Percentiles rank a stretch among this genome's conserved stretches.
These are phyloP conservation scores for Tricholoma saponaceum DNA, from an alignment of 768 basidiomycete species.

Conservation along the genomic window DNA sequence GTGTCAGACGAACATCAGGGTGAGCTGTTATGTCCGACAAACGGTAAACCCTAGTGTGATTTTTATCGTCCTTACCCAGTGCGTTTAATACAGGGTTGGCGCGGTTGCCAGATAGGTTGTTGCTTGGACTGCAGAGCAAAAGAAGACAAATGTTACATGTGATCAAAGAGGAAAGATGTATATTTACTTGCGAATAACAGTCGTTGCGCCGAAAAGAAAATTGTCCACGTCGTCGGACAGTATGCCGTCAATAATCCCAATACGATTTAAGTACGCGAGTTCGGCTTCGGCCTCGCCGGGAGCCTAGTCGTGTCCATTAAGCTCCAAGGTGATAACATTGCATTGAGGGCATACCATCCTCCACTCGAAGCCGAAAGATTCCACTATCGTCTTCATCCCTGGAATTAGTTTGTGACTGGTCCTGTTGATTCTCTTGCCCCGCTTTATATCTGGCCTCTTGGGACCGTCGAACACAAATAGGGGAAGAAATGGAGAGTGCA, in stretches of 20 bases:
- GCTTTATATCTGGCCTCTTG: slow-evolving; percentile 75
- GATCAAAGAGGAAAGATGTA: neutral
- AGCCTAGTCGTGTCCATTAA: slow-evolving; percentile 46
- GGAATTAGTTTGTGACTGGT: slow-evolving; percentile 61
- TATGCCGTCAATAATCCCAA: slow-evolving; percentile 83
- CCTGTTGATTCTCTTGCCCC: slow-evolving; percentile 66
- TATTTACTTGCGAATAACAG: slow-evolving; percentile 80
- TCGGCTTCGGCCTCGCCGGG: slow-evolving; percentile 97
- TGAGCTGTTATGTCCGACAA: slow-evolving; percentile 35
- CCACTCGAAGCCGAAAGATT: slow-evolving; percentile 81
- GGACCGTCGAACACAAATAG: slow-evolving; percentile 94
- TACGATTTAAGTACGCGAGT: slow-evolving; percentile 78
- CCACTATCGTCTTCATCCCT: slow-evolving; percentile 75
- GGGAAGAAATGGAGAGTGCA: slow-evolving; percentile 76
- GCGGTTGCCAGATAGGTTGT: slow-evolving; percentile 69
- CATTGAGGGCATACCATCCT: slow-evolving; percentile 41
- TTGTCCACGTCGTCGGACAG: slow-evolving; percentile 94
- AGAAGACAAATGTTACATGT: neutral
- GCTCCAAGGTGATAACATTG: slow-evolving; percentile 16
- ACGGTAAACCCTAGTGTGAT: slow-evolving; percentile 52
- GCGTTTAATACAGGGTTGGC: slow-evolving; percentile 60
- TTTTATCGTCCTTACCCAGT: slow-evolving; percentile 69
- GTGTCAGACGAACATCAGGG: slow-evolving; percentile 43
- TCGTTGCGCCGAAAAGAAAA: slow-evolving; percentile 82
- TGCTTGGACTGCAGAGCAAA: slow-evolving; percentile 52